These are phyloP conservation scores for Infundibulicybe gibba DNA, from an alignment of 768 basidiomycete genomes.

Conservation along the genomic window DNA sequence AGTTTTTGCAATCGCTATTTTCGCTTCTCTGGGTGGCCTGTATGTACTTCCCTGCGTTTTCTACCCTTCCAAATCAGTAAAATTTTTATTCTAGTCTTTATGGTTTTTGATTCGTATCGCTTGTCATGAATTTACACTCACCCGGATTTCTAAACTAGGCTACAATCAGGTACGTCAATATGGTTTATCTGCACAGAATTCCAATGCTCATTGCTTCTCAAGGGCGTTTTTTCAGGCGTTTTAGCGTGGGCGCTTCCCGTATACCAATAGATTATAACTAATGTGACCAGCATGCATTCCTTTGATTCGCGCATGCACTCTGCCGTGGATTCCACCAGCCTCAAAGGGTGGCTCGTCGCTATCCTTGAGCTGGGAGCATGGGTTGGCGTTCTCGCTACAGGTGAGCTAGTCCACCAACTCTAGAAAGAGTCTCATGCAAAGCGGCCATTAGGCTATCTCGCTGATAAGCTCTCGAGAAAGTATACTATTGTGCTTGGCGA, in stretches of 20 bases:
- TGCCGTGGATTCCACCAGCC: constrained; percentile 45
- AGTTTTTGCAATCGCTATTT: constrained; percentile 66
- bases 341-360: constrained; percentile 70
- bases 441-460: constrained; percentile 42
- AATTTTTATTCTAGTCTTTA: constrained; percentile 21
- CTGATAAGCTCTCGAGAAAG: constrained; percentile 72
- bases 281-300: constrained; percentile 38
- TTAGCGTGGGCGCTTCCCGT: constrained; percentile 41
- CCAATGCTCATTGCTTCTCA: constrained; percentile 1
- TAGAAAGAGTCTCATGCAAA: neutral
- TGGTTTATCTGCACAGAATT: neutral
- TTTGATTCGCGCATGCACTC: constrained; percentile 54
- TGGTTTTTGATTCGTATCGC: constrained; percentile 1
- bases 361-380: constrained; percentile 77
- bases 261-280: neutral
- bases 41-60: constrained; percentile 35
- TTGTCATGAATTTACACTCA: too few species aligned
- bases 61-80: constrained; percentile 50
- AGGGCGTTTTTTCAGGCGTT: constrained; percentile 79
- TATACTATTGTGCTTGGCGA: constrained; percentile 63
- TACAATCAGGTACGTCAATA: constrained; percentile 53
- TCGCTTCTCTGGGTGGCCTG: constrained; percentile 78
- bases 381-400: constrained; percentile 71
- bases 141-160: constrained; percentile 27
- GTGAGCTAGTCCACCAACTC: constrained; percentile 17